A percentile compares a stretch with the other conserved stretches of the same genome.
Conservation (phyloP, 192 early-diverging fungal genomes). For the Coemansia sp. region DNA sequence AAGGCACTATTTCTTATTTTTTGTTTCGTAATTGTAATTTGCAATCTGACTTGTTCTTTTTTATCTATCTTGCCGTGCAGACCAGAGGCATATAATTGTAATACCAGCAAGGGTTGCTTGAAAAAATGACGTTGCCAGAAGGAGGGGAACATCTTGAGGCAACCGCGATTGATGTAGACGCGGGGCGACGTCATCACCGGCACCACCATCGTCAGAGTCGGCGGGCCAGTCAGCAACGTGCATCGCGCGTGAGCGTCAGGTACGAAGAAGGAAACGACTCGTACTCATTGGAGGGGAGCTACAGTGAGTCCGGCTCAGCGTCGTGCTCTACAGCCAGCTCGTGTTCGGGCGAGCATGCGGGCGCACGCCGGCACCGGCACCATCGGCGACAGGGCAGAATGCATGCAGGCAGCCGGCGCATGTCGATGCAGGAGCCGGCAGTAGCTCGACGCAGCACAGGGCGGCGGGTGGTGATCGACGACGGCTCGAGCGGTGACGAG, state of each 20-base stretch:
- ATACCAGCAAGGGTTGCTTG: neutral
- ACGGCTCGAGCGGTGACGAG: conserved; percentile 17
- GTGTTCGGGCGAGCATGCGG: conserved; percentile 32
- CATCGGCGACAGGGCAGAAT: conserved; percentile 16
- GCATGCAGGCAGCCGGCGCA: conserved; percentile 15
- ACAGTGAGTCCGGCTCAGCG: conserved; percentile 44
- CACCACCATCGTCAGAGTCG: conserved; percentile 13
- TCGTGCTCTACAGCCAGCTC: conserved; percentile 47
- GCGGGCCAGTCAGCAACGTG: conserved; percentile 1
- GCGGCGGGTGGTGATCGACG: conserved; percentile 25
- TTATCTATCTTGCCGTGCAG: neutral
- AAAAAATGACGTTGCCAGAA: neutral
- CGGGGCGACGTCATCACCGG: conserved; percentile 4
- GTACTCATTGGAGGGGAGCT: conserved; percentile 17
- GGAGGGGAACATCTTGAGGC: neutral
- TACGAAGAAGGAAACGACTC: neutral
- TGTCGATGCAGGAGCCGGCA: conserved; percentile 25
- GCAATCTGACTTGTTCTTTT: neutral
- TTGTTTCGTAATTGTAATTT: neutral
- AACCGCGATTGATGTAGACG: neutral
- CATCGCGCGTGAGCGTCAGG: neutral
- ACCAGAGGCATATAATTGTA: neutral
- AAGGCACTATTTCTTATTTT: neutral
- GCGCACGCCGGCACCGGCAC: conserved; percentile 33
- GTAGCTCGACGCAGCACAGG: conserved; percentile 27